Conservation (phyloP, 805 yeast species). For the Ogataea naganishii region DNA sequence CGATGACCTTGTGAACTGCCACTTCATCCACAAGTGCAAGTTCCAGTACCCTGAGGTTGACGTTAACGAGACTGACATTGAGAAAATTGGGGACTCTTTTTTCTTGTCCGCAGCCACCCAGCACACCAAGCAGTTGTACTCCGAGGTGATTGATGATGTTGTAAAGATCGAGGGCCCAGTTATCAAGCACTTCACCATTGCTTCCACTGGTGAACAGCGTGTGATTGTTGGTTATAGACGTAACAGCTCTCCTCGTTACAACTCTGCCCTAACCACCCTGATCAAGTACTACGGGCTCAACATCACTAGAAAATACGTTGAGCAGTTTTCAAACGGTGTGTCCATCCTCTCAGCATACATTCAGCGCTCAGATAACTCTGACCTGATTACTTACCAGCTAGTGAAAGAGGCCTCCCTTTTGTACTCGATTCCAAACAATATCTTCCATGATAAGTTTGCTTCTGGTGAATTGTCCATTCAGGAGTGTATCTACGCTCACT, state of each 20-base stretch:
- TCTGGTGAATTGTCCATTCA: slow-evolving; percentile 79
- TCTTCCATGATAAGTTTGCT: slow-evolving; percentile 67
- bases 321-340: slow-evolving; percentile 84
- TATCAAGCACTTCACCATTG: slow-evolving; percentile 75
- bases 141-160: slow-evolving; percentile 63
- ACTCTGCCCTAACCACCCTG: slow-evolving; percentile 76
- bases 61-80: slow-evolving; percentile 41
- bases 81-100: slow-evolving; percentile 66
- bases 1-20: slow-evolving; percentile 46
- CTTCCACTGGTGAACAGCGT: slow-evolving; percentile 75
- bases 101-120: slow-evolving; percentile 70
- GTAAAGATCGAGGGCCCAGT: slow-evolving; percentile 81
- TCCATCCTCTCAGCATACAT: slow-evolving; percentile 84
- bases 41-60: slow-evolving; percentile 26
- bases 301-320: slow-evolving; percentile 86
- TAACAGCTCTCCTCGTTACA: slow-evolving; percentile 77
- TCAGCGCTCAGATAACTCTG: slow-evolving; percentile 51
- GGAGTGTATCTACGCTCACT: slow-evolving; percentile 90
- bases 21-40: slow-evolving; percentile 73
- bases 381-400: slow-evolving; percentile 78
- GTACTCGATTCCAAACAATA: slow-evolving; percentile 83
- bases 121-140: slow-evolving; percentile 73
- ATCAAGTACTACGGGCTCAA: slow-evolving; percentile 83
- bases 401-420: slow-evolving; percentile 89
- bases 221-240: slow-evolving; percentile 84